Percentiles rank a stretch among this genome's conserved stretches.
Evolutionary conservation across 139 green algal genomes (phyloP).

Genomic region (Ettlia oleoabundans): DNA sequence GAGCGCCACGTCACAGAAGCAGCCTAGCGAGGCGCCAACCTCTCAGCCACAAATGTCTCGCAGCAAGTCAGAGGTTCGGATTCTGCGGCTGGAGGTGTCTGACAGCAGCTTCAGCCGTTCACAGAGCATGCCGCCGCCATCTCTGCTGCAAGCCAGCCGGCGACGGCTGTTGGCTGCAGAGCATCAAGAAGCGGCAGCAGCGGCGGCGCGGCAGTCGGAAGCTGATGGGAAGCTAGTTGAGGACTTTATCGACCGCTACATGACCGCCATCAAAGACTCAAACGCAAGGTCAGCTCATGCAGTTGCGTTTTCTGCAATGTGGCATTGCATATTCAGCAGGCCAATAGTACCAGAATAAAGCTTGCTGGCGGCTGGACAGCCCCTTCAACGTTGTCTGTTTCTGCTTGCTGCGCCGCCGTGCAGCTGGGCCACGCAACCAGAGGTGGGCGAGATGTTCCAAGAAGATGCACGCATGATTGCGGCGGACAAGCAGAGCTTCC

Average conservation of each 20-base stretch:
- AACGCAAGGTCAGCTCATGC: not conserved
- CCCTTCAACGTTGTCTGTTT: too few relatives aligned
- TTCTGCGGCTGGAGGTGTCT: too few relatives aligned
- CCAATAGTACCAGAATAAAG: too few relatives aligned
- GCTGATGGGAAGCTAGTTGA: not conserved
- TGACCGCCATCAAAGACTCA: conserved; percentile 19
- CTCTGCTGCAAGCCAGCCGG: conserved; percentile 28
- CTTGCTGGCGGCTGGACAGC: too few relatives aligned
- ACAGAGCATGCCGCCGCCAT: not conserved
- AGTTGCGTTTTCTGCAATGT: not conserved
- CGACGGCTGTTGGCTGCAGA: not conserved
- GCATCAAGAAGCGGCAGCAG: not conserved
- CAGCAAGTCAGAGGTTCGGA: not conserved
- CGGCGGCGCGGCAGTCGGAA: not conserved
- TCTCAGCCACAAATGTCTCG: conserved; percentile 1
- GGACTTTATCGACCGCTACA: conserved; percentile 41
- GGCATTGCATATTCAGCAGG: not conserved
- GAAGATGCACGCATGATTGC: conserved; percentile 40
- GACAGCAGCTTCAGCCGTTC: too few relatives aligned
- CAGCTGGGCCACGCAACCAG: conserved; percentile 33
- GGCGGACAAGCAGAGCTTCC: conserved; percentile 45
- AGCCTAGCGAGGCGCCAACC: not conserved
- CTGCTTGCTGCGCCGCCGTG: too few relatives aligned
- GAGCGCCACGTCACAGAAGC: not conserved
- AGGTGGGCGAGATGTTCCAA: conserved; percentile 39